Evolutionary conservation across 2,329 filamentous ascomycete genomes (phyloP).

Genomic region (Claviceps cyperi): DNA sequence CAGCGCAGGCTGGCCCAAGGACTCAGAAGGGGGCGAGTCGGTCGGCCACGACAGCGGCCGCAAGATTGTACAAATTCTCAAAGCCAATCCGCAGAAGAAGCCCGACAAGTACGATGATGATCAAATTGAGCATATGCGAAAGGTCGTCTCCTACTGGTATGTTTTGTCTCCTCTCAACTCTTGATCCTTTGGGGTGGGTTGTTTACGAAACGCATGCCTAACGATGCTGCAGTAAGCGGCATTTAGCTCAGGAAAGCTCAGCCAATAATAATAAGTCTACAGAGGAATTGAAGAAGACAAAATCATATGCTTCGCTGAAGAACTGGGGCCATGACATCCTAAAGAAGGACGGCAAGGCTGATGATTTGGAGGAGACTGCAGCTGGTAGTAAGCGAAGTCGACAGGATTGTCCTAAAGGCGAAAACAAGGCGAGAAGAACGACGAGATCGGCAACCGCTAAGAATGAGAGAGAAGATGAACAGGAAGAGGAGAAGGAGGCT

Average conservation of each 20-base stretch:
- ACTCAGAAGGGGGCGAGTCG: conserved; percentile 42
- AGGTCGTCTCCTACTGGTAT: conserved; percentile 46
- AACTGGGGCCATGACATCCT: conserved; percentile 45
- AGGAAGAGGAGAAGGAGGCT: conserved; percentile 3
- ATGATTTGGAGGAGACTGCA: conserved; percentile 5
- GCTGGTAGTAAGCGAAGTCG: conserved; percentile 16
- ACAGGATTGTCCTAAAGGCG: conserved; percentile 9
- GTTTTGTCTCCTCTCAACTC: conserved; percentile 4
- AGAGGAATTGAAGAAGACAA: conserved; percentile 31
- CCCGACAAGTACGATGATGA: conserved; percentile 41
- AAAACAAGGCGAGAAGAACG: conserved; percentile 20
- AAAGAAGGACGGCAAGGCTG: conserved; percentile 14
- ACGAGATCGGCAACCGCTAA: conserved; percentile 4
- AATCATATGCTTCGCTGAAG: conserved; percentile 44
- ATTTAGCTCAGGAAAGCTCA: conserved; percentile 49
- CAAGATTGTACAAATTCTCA: conserved; percentile 48
- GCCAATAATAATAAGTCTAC: conserved; percentile 37
- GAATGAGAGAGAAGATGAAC: conserved; percentile 1
- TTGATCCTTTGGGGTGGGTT: too few relatives aligned
- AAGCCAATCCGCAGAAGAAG: conserved; percentile 44
- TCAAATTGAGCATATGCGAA: conserved; percentile 43
- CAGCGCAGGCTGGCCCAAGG: conserved; percentile 45
- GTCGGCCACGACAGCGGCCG: conserved; percentile 50
- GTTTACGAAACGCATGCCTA: neutral
- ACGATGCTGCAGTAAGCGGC: conserved; percentile 34